phyloP scores from a whole-genome alignment of 768 basidiomycete genomes.

The Cystobasidium tubakii region DNA sequence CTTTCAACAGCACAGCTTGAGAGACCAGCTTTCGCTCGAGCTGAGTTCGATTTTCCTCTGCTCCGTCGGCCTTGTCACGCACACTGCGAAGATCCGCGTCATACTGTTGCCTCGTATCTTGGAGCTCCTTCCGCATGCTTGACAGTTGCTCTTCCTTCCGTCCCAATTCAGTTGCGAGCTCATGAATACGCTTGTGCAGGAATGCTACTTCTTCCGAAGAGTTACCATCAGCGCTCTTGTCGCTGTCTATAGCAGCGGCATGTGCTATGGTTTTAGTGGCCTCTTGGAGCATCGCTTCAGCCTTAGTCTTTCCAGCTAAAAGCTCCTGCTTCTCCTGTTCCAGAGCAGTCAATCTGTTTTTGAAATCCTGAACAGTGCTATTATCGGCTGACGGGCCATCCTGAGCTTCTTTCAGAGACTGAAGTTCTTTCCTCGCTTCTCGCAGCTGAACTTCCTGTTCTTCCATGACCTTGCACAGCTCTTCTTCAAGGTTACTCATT shows the following conservation, averaged over 20 bases:
- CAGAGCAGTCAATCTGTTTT: background rate
- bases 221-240: background rate
- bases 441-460: constrained; percentile 43
- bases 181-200: background rate
- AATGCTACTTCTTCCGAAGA: background rate
- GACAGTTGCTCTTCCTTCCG: background rate
- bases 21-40: background rate
- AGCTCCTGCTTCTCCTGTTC: background rate
- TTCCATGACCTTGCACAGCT: constrained; percentile 44
- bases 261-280: background rate
- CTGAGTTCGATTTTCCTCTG: background rate
- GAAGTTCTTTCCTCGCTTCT: constrained; percentile 31
- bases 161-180: background rate
- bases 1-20: background rate
- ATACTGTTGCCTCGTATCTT: background rate
- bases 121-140: background rate
- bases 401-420: constrained; percentile 35
- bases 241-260: background rate
- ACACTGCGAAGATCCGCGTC: background rate
- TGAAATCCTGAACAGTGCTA: background rate
- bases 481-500: constrained; percentile 43
- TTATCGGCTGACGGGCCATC: constrained; percentile 36
- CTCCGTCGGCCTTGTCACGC: background rate
- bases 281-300: background rate
- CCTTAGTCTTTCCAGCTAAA: background rate